Percentiles rank a stretch among this genome's conserved stretches.
Conservation (phyloP, 768 basidiomycete species). For the Mycena rosella region DNA sequence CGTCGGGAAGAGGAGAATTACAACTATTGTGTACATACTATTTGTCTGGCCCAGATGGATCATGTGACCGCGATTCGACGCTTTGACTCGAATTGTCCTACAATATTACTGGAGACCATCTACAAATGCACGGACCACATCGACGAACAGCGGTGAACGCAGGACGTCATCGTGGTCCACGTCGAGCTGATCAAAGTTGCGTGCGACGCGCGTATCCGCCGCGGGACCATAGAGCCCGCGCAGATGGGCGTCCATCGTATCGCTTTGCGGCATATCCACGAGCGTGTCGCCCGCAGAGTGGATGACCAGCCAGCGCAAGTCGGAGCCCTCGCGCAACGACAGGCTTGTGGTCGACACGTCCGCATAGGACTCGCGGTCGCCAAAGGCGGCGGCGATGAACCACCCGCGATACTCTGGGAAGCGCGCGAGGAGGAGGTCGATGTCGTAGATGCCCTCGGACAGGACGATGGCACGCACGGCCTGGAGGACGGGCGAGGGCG, state of each 20-base stretch:
- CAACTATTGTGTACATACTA: too few relatives aligned
- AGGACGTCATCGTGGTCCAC: constrained; percentile 71
- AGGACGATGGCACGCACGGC: constrained; percentile 67
- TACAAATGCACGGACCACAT: constrained; percentile 19
- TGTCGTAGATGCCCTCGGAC: constrained; percentile 85
- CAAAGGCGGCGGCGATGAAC: constrained; percentile 80
- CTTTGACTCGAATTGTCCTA: background rate
- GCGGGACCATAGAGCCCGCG: constrained; percentile 48
- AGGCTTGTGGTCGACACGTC: constrained; percentile 60
- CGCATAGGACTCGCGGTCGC: constrained; percentile 60
- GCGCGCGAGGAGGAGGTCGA: constrained; percentile 70
- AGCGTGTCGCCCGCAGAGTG: constrained; percentile 82
- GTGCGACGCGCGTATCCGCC: constrained; percentile 38
- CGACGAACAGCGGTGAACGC: constrained; percentile 8
- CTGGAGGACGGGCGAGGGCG: constrained; percentile 54
- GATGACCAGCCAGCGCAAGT: constrained; percentile 76
- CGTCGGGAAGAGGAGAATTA: too few relatives aligned
- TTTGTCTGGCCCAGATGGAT: too few relatives aligned
- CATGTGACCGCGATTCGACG: too few relatives aligned
- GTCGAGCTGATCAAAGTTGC: constrained; percentile 55
- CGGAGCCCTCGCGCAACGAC: constrained; percentile 49
- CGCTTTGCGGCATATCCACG: constrained; percentile 73
- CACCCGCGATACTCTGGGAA: constrained; percentile 78
- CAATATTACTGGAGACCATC: constrained; percentile 2
- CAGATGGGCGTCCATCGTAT: constrained; percentile 71